Evolutionary conservation across 495 filamentous ascomycete species (phyloP).

Genomic region (Alectoria sarmentosa): DNA sequence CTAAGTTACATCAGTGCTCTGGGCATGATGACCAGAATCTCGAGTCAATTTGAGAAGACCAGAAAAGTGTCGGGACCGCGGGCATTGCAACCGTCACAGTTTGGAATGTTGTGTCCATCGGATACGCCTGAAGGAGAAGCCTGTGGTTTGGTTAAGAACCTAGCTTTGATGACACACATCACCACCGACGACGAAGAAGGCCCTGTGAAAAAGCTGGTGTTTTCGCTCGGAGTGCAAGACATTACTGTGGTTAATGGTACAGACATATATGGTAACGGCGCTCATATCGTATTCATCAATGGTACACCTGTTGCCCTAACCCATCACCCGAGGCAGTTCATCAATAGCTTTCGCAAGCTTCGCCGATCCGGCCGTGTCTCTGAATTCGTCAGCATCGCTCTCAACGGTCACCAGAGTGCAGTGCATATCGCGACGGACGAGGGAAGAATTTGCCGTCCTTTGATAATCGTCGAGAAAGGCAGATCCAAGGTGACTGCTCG

Average conservation of each 20-base stretch:
- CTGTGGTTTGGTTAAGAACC: conserved; percentile 95
- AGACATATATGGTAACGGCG: conserved; percentile 74
- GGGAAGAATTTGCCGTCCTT: conserved; percentile 87
- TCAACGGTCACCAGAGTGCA: conserved; percentile 83
- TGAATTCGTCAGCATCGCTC: conserved; percentile 89
- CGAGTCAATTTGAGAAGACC: conserved; percentile 97
- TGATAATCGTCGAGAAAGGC: conserved; percentile 86
- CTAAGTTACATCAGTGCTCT: conserved; percentile 94
- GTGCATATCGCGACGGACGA: conserved; percentile 97
- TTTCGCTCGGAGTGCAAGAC: conserved; percentile 71
- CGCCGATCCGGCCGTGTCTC: conserved; percentile 83
- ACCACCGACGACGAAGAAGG: conserved; percentile 92
- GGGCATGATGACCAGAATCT: conserved; percentile 99
- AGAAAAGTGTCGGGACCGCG: conserved; percentile 91
- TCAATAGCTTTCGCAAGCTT: conserved; percentile 72
- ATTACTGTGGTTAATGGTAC: conserved; percentile 63
- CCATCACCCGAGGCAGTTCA: conserved; percentile 72
- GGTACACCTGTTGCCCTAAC: conserved; percentile 86
- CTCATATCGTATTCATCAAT: conserved; percentile 89
- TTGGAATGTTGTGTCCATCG: conserved; percentile 93
- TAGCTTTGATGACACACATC: conserved; percentile 98
- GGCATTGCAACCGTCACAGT: conserved; percentile 93
- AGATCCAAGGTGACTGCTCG: conserved; percentile 68
- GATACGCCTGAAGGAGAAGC: conserved; percentile 98
- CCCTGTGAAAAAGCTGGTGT: conserved; percentile 72